Base-by-base conservation (phyloP, 805 yeast genomes). In the Kuraishia piskuri region DNA sequence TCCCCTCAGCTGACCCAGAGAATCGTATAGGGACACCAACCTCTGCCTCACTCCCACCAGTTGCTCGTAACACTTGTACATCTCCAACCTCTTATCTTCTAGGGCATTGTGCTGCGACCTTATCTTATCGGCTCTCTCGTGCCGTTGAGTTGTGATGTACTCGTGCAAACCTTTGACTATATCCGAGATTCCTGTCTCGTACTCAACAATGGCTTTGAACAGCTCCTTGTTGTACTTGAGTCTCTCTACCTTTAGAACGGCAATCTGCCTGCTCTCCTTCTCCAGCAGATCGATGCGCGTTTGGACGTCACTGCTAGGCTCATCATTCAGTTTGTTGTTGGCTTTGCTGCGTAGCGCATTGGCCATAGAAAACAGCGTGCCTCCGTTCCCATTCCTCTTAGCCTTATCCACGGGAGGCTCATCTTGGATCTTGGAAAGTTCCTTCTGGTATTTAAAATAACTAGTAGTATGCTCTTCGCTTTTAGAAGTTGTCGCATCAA, bases 121-220 rank as follows among this genome's bases (percentile, higher is more conserved):
- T 31, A 22, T 47, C 24, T 19, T 20, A 4, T 47, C 49, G 14
- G 22, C 31, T 31, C 40, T 31, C 46, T 49, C 20, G 7, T 40
- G 10, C 12, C 21, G 19, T 8, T 37, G 51, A 6, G 25, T n/a
- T 25, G 25, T 21, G 10, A 51, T 51, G 50, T 52, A 47, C 36
- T 22, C 48, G n/a, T 52, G 51, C 37, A 57, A 31, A 4, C 23
- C 23, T 20, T 40, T 52, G n/a, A 55, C 21, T 7, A 57, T 52
- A 21, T 24, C 19, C 22, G 37, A 5, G 3, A 55, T 50, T n/a
- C 47, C 52, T 24, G n/a, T 40, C 31, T 57, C 57, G 49, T 55
- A 57, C 19, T 53, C 56, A 19, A 36, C 52, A 3, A 57, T 31
- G n/a, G 52, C 17, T 7, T 22, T 45, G 19, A 55, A 25, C 19